Evolutionary conservation across 2,329 filamentous ascomycete genomes (phyloP).

Genomic region (Scytalidium sp.): DNA sequence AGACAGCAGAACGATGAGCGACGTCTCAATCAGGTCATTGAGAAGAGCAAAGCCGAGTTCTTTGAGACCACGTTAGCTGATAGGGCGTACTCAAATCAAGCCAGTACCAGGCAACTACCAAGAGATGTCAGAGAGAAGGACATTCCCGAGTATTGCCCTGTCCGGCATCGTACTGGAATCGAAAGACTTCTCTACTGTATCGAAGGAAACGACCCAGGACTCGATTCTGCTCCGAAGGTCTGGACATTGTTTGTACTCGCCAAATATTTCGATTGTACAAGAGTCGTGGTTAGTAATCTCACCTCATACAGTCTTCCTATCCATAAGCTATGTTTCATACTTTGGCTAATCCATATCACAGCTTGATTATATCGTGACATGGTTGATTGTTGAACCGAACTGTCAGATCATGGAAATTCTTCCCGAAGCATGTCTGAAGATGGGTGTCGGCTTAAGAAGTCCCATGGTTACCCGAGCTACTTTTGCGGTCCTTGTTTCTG

Average conservation of each 20-base stretch:
- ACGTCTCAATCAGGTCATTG: background rate
- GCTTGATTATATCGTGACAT: slow-evolving; percentile 48
- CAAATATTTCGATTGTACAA: slow-evolving; percentile 52
- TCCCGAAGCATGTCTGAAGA: slow-evolving; percentile 57
- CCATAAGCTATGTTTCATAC: slow-evolving; percentile 11
- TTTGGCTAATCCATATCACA: slow-evolving; percentile 15
- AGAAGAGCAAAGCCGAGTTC: background rate
- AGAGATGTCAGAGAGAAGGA: slow-evolving; percentile 4
- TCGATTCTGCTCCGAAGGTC: slow-evolving; percentile 64
- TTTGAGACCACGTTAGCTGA: background rate
- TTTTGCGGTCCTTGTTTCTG: slow-evolving; percentile 61
- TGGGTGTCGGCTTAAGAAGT: slow-evolving; percentile 48
- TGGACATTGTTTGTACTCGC: slow-evolving; percentile 65
- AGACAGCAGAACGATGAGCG: background rate
- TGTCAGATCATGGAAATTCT: slow-evolving; percentile 59
- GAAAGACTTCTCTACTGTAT: slow-evolving; percentile 59
- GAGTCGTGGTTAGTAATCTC: slow-evolving; percentile 35
- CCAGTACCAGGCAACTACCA: background rate
- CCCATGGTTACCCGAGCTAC: slow-evolving; percentile 41
- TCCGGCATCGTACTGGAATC: slow-evolving; percentile 62
- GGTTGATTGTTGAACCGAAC: slow-evolving; percentile 56
- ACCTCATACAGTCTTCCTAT: slow-evolving; percentile 1
- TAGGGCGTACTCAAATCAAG: no score
- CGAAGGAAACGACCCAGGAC: slow-evolving; percentile 46
- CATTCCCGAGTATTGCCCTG: slow-evolving; percentile 59